phyloP scores from a whole-genome alignment of 805 yeast genomes.

The Candida coquimbonensis region DNA sequence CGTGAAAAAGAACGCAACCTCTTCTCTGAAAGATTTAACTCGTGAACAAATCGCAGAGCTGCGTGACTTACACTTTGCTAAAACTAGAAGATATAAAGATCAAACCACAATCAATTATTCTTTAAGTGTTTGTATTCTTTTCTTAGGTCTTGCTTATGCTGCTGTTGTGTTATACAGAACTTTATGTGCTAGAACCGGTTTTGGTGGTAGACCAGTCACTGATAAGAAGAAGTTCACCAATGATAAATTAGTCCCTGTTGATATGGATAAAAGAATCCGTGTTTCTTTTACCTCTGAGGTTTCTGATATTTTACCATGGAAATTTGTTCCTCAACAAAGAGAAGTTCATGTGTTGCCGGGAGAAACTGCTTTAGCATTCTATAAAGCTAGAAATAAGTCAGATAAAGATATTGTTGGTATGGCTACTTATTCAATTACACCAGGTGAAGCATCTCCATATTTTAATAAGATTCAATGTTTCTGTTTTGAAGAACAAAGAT shows the following conservation, averaged over 20 bases:
- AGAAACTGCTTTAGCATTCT: conserved; percentile 94
- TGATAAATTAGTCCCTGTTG: conserved; percentile 84
- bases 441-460: conserved; percentile 94
- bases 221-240: conserved; percentile 74
- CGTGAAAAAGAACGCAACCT: conserved; percentile 5
- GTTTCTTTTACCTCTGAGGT: conserved; percentile 91
- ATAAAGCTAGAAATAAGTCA: conserved; percentile 81
- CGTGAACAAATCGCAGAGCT: conserved; percentile 20
- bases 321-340: conserved; percentile 86
- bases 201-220: conserved; percentile 92
- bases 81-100: conserved; percentile 15
- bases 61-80: conserved; percentile 16
- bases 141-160: conserved; percentile 74
- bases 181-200: conserved; percentile 90
- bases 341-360: conserved; percentile 94
- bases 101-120: conserved; percentile 57
- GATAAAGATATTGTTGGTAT: conserved; percentile 92
- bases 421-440: conserved; percentile 97
- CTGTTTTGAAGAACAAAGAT: conserved; percentile 93
- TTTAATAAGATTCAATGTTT: conserved; percentile 97
- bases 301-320: conserved; percentile 89
- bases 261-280: conserved; percentile 71
- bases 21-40: conserved; percentile 15
- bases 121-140: conserved; percentile 59
- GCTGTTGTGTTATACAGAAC: conserved; percentile 92